Conservation (phyloP, 352 stramenopile genomes). For the Phytopythium vexans region DNA sequence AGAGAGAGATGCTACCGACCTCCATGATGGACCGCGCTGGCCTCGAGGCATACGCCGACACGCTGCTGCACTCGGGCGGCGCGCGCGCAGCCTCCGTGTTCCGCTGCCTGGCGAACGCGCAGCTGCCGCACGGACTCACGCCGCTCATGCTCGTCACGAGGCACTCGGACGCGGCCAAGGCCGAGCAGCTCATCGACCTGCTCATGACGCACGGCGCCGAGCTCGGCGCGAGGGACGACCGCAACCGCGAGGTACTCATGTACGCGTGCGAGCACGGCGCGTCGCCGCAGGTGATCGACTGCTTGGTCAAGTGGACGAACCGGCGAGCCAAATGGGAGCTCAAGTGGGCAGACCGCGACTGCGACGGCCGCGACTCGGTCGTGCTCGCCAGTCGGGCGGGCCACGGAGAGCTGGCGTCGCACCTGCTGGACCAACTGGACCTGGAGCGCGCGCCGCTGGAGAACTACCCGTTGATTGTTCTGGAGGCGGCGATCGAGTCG, state of each 20-base stretch:
- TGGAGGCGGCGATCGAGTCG: slow-evolving; percentile 8
- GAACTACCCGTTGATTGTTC: slow-evolving; percentile 6
- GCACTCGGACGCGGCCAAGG: slow-evolving; percentile 1
- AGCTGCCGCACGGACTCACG: slow-evolving; percentile 5
- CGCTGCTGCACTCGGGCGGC: slow-evolving; percentile 1
- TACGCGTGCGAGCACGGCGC: slow-evolving; percentile 18
- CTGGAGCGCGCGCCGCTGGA: slow-evolving; percentile 1
- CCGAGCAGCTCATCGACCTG: slow-evolving; percentile 13
- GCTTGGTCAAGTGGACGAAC: slow-evolving; percentile 14
- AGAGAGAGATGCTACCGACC: slow-evolving; percentile 1
- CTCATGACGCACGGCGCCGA: slow-evolving; percentile 21
- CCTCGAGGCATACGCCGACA: slow-evolving; percentile 5
- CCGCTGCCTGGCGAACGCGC: slow-evolving; percentile 2
- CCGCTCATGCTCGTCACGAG: slow-evolving; percentile 8
- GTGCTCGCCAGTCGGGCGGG: slow-evolving; percentile 16
- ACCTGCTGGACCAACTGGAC: slow-evolving; percentile 12
- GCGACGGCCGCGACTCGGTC: slow-evolving; percentile 14
- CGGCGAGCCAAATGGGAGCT: slow-evolving; percentile 5
- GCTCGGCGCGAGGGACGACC: slow-evolving; percentile 21
- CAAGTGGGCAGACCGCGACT: slow-evolving; percentile 22
- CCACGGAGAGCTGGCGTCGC: slow-evolving; percentile 16
- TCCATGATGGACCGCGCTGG: slow-evolving; percentile 2
- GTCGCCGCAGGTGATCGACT: slow-evolving; percentile 12
- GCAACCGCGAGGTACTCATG: slow-evolving; percentile 16
- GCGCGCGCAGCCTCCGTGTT: neutral